phyloP scores from a whole-genome alignment of 1,284 basidiomycete species.

The Irpex sp. region DNA sequence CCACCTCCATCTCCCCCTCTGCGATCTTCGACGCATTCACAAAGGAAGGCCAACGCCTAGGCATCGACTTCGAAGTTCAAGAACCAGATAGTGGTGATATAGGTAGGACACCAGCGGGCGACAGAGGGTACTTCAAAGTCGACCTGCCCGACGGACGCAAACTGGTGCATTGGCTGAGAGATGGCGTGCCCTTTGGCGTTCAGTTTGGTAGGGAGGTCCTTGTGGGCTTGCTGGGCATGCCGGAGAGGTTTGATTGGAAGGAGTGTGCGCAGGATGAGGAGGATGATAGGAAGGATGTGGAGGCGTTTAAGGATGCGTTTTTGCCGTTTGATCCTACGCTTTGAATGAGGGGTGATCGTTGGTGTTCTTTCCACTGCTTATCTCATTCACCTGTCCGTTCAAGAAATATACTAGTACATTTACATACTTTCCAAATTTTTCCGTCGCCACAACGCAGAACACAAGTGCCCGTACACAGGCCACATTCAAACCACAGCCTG shows the following conservation, averaged over 20 bases:
- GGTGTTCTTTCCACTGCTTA: too few species aligned
- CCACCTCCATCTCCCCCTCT: slow-evolving; percentile 42
- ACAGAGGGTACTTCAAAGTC: slow-evolving; percentile 81
- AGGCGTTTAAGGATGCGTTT: slow-evolving; percentile 80
- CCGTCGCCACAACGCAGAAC: too few species aligned
- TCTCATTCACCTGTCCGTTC: too few species aligned
- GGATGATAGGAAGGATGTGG: slow-evolving; percentile 77
- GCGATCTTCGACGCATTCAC: slow-evolving; percentile 69
- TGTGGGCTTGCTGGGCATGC: slow-evolving; percentile 64
- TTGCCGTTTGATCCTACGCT: slow-evolving; percentile 59
- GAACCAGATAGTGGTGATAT: not conserved
- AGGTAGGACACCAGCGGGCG: slow-evolving; percentile 43
- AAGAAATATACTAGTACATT: too few species aligned
- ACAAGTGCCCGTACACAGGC: too few species aligned
- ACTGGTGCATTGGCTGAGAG: slow-evolving; percentile 80
- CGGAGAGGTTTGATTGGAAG: slow-evolving; percentile 87
- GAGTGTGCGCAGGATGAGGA: slow-evolving; percentile 74
- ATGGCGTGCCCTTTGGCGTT: slow-evolving; percentile 74
- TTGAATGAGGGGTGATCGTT: slow-evolving; percentile 5
- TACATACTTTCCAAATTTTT: too few species aligned
- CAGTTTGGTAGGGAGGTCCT: slow-evolving; percentile 92
- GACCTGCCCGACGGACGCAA: slow-evolving; percentile 84
- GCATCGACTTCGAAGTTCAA: slow-evolving; percentile 66
- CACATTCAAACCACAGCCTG: too few species aligned
- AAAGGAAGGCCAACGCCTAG: slow-evolving; percentile 55